These are phyloP conservation scores for Corymbia maculata DNA, from an alignment of 345 rosid species.

Conservation along the genomic window DNA sequence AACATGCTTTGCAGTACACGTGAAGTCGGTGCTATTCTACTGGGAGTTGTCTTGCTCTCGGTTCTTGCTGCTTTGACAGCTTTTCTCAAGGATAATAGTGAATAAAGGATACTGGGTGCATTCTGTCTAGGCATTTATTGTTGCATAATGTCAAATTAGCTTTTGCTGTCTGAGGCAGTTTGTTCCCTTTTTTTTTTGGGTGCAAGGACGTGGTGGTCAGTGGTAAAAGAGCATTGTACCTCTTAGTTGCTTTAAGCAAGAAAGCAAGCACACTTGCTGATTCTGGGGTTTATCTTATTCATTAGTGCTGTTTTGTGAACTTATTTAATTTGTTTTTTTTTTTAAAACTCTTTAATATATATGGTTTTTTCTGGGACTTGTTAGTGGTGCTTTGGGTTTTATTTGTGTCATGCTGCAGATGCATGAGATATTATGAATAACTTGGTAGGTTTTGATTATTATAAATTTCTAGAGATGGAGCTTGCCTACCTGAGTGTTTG, in stretches of 20 bases:
- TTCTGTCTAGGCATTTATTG: not conserved
- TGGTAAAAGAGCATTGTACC: not conserved
- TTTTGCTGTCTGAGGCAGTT: not conserved
- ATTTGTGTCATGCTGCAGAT: not conserved
- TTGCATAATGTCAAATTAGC: not conserved
- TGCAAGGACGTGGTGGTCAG: not conserved
- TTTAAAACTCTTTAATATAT: not conserved
- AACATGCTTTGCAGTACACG: not conserved
- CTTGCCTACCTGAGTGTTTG: not conserved
- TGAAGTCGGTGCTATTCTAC: not conserved
- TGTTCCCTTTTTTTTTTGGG: not conserved
- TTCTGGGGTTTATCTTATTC: not conserved
- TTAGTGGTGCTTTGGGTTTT: not conserved
- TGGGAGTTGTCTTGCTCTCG: not conserved
- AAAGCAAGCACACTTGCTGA: not conserved
- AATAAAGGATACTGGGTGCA: not conserved
- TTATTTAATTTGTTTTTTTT: not conserved
- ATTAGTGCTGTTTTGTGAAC: not conserved
- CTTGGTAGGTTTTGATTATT: not conserved
- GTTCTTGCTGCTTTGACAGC: not conserved
- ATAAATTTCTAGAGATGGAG: not conserved
- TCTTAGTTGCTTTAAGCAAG: not conserved
- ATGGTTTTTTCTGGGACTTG: not conserved
- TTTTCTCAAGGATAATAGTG: not conserved
- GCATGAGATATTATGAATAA: not conserved